Percentiles rank a stretch among this genome's conserved stretches.
These are phyloP conservation scores for Orbilia brochopaga DNA, from an alignment of 2,329 filamentous ascomycete genomes.

Conservation along the genomic window DNA sequence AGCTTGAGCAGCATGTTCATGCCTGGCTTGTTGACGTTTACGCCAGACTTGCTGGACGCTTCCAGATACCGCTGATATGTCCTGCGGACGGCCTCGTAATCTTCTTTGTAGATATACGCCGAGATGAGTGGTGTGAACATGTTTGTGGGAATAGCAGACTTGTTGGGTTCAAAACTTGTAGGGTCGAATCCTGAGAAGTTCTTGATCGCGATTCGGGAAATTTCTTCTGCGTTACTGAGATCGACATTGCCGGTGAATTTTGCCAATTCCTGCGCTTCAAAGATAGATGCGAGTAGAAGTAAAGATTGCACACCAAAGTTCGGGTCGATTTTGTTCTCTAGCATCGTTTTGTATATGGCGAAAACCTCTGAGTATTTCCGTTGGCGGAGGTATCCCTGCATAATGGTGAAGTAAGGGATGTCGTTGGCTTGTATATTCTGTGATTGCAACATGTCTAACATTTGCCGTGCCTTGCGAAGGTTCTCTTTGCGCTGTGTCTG, in stretches of 20 bases:
- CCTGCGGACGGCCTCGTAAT: slow-evolving; percentile 31
- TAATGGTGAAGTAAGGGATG: slow-evolving; percentile 61
- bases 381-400: slow-evolving; percentile 52
- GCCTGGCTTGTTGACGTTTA: slow-evolving; percentile 27
- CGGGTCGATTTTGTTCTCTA: slow-evolving; percentile 46
- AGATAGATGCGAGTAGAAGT: slow-evolving; percentile 47
- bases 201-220: slow-evolving; percentile 51
- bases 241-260: slow-evolving; percentile 32
- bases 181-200: slow-evolving; percentile 53
- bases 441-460: slow-evolving; percentile 51
- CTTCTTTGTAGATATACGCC: slow-evolving; percentile 46
- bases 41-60: background rate
- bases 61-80: slow-evolving; percentile 37
- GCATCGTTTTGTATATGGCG: slow-evolving; percentile 53
- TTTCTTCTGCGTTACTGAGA: slow-evolving; percentile 51
- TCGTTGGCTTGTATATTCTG: slow-evolving; percentile 58
- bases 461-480: slow-evolving; percentile 43
- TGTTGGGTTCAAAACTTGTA: slow-evolving; percentile 51
- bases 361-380: slow-evolving; percentile 53
- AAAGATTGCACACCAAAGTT: slow-evolving; percentile 48
- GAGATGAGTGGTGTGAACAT: slow-evolving; percentile 54
- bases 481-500: slow-evolving; percentile 43
- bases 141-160: slow-evolving; percentile 53
- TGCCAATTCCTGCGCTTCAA: slow-evolving; percentile 40
- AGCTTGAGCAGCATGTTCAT: slow-evolving; percentile 47